A percentile compares a stretch with the other conserved stretches of the same genome.
Evolutionary conservation across 2,329 filamentous ascomycete genomes (phyloP).

Genomic region (Tolypocladium amazonense): DNA sequence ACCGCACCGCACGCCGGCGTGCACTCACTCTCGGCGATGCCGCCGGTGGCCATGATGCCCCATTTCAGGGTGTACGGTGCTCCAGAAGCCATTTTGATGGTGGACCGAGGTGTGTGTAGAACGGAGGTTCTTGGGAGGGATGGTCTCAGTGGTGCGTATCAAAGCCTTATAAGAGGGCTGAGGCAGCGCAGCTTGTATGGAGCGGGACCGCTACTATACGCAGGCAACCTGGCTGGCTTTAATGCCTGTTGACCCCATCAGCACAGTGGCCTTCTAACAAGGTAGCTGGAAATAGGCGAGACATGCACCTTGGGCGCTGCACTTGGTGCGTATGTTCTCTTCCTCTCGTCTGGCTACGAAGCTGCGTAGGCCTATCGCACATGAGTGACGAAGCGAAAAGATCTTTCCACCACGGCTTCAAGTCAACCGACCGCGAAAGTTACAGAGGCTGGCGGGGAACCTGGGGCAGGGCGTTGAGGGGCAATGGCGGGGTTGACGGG

Average conservation of each 20-base stretch:
- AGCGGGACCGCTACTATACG: background rate
- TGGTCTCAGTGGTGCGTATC: background rate
- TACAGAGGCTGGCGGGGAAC: no score
- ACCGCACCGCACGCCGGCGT: background rate
- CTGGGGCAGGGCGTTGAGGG: background rate
- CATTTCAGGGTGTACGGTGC: conserved; percentile 40
- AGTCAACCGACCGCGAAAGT: background rate
- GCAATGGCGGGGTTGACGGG: background rate
- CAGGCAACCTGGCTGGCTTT: background rate
- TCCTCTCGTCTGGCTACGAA: background rate
- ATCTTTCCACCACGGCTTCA: background rate
- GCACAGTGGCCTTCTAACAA: background rate
- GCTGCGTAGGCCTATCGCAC: background rate
- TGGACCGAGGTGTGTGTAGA: background rate
- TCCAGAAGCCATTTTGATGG: conserved; percentile 24
- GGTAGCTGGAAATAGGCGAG: no score
- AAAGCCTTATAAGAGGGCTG: background rate
- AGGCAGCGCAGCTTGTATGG: background rate
- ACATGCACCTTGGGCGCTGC: background rate
- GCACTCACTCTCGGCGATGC: conserved; percentile 41
- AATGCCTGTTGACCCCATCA: background rate
- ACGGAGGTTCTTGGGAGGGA: background rate
- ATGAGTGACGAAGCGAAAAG: background rate
- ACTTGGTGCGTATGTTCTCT: background rate
- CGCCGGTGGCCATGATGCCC: conserved; percentile 51